Conservation (phyloP, 2,329 filamentous ascomycete genomes). For the Trichoderma oligosporum region DNA sequence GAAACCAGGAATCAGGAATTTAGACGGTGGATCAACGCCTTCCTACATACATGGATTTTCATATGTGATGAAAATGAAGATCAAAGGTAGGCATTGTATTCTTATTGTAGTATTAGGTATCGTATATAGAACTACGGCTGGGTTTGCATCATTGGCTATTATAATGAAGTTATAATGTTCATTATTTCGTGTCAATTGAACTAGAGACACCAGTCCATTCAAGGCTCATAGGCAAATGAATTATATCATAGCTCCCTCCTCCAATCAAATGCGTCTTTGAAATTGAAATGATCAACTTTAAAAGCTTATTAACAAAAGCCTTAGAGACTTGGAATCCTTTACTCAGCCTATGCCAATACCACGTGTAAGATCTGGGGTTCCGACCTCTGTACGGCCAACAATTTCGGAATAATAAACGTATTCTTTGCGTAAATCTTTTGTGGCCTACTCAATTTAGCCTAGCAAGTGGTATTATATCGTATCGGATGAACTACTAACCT, state of each 20-base stretch:
- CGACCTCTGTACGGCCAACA: too few species aligned
- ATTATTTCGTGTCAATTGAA: too few species aligned
- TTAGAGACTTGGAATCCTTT: too few species aligned
- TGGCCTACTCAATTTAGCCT: background rate
- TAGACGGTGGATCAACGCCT: background rate
- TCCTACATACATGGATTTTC: background rate
- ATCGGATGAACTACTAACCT: background rate
- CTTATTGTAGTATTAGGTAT: background rate
- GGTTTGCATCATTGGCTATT: background rate
- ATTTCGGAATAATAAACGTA: background rate
- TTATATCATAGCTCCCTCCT: too few species aligned
- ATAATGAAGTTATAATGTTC: background rate
- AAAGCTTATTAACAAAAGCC: too few species aligned
- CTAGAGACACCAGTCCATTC: too few species aligned
- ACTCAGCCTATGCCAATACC: background rate
- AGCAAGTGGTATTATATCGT: background rate
- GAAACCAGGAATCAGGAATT: background rate
- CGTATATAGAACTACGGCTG: background rate
- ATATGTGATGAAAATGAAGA: background rate
- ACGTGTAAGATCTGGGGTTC: conserved; percentile 10
- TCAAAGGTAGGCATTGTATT: background rate
- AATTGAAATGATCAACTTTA: too few species aligned
- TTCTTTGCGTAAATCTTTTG: background rate
- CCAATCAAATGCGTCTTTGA: too few species aligned
- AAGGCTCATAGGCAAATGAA: too few species aligned